Evolutionary conservation across 768 basidiomycete genomes (phyloP).

Genomic region (Panaeolus cyanescens): DNA sequence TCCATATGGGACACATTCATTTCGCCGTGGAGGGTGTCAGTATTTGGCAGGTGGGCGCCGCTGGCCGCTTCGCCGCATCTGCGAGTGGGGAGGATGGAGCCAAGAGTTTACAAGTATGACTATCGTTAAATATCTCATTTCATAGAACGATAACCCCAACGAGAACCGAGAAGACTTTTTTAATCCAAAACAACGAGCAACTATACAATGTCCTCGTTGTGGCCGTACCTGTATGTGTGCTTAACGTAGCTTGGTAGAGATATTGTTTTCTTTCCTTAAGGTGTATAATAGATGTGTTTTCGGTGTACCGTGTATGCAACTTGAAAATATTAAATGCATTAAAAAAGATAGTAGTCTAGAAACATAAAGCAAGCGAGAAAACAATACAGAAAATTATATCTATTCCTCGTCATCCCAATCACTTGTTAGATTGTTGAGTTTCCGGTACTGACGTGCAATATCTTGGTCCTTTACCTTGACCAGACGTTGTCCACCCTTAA

Average conservation of each 20-base stretch:
- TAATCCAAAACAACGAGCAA: conserved; percentile 26
- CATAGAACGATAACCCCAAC: conserved; percentile 37
- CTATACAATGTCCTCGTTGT: conserved; percentile 13
- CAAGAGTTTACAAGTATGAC: conserved; percentile 40
- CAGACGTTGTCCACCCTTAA: too few relatives aligned
- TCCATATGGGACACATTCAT: conserved; percentile 43
- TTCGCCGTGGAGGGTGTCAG: conserved; percentile 42
- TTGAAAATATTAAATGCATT: not conserved
- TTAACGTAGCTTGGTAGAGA: not conserved
- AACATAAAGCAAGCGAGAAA: too few relatives aligned
- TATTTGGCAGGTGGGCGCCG: conserved; percentile 30
- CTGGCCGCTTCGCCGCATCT: conserved; percentile 39
- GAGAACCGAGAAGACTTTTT: conserved; percentile 36
- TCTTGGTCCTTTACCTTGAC: too few relatives aligned
- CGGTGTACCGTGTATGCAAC: too few relatives aligned
- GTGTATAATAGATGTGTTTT: too few relatives aligned
- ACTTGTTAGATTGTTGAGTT: too few relatives aligned
- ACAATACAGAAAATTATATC: too few relatives aligned
- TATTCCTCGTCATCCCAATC: too few relatives aligned
- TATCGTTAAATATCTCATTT: too few relatives aligned
- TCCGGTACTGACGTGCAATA: too few relatives aligned
- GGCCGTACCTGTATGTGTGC: conserved; percentile 12
- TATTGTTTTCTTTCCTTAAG: not conserved
- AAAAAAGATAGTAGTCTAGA: not conserved
- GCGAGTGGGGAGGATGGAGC: conserved; percentile 50